Base-by-base conservation (phyloP, 75 land plant genomes). In the Chamaecyparis obtusa region DNA sequence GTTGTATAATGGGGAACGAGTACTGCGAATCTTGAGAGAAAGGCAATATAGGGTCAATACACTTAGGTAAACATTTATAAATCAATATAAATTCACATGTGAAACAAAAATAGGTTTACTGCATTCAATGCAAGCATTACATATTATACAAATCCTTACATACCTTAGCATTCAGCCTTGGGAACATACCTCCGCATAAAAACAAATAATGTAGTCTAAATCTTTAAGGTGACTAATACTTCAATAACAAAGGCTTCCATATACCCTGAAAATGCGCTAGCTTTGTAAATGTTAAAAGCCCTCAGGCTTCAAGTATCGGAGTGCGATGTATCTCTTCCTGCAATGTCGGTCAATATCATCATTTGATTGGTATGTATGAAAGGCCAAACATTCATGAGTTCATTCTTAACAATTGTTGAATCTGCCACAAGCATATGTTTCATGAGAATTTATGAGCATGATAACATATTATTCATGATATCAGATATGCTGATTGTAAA, bases 301-400 rank as follows among this genome's bases (percentile, higher is more conserved):
- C 43, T 36, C 85, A 32, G 88, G 86, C 19, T 94, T 92, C 51
- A 78, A 39, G 15, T 90, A 91, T 88, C 78, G 77, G 77, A 91
- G 92, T 86, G 95, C 92, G 46, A 88, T 88, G 93, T 92, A 91
- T 57, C 85, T 91, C 10, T 92, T 88, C 83, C 36, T 94, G 44
- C 88, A 90, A 39, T 92, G 95, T 89, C 92, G 93, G 33, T 86
- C 83, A 37, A 87, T 93, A 30, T 93, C 94, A 3, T 88, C 90
- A 8, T 90, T 92, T 89, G 93, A 93, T 86, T 93, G 93, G 94
- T 93, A 89, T 72, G 85, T 36, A 82, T 43, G 57, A 82, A 49
- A 80, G 32, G 74, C 11, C 9, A 71, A 71, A 9, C 9, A 30
- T 71, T 71, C 2, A 30, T 5, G 0, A 46, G 27, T 82, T 82